A percentile compares a stretch with the other conserved stretches of the same genome.
Conservation (phyloP, 371 early-diverging fungal species). For the Mortierella sp. region DNA sequence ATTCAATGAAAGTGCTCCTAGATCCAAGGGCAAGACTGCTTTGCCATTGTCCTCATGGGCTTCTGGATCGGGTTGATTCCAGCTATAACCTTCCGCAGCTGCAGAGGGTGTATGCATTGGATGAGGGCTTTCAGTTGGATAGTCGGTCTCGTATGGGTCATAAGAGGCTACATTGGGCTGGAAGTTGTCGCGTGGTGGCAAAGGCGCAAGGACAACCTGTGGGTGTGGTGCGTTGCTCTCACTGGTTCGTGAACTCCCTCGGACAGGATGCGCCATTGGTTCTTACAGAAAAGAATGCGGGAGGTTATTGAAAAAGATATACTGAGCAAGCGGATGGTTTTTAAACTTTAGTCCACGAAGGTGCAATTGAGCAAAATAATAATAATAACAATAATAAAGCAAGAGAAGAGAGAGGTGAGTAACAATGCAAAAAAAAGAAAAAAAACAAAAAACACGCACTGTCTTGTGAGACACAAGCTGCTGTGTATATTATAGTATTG, state of each 20-base stretch:
- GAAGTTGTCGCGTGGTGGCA: conserved; percentile 38
- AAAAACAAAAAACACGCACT: neutral
- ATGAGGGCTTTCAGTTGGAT: conserved; percentile 24
- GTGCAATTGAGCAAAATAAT: neutral
- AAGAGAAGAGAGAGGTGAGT: neutral
- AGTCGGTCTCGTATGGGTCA: conserved; percentile 41
- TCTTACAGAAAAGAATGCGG: neutral
- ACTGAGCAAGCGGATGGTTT: neutral
- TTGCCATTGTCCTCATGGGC: neutral
- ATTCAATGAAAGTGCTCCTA: conserved; percentile 41
- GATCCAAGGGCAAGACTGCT: conserved; percentile 22
- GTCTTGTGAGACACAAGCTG: conserved; percentile 3
- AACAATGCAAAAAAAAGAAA: neutral
- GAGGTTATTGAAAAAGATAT: neutral
- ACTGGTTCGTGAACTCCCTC: conserved; percentile 47
- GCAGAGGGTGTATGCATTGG: conserved; percentile 8
- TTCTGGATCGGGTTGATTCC: neutral
- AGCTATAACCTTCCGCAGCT: neutral
- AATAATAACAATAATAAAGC: neutral
- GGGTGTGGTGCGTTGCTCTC: conserved; percentile 40
- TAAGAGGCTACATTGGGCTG: conserved; percentile 33
- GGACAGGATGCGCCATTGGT: conserved; percentile 38
- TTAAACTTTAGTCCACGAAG: neutral
- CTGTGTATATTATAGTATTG: neutral
- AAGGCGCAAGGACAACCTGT: conserved; percentile 33